Base-by-base conservation (phyloP, 2,329 filamentous ascomycete species). In the Aspergillus sp. region DNA sequence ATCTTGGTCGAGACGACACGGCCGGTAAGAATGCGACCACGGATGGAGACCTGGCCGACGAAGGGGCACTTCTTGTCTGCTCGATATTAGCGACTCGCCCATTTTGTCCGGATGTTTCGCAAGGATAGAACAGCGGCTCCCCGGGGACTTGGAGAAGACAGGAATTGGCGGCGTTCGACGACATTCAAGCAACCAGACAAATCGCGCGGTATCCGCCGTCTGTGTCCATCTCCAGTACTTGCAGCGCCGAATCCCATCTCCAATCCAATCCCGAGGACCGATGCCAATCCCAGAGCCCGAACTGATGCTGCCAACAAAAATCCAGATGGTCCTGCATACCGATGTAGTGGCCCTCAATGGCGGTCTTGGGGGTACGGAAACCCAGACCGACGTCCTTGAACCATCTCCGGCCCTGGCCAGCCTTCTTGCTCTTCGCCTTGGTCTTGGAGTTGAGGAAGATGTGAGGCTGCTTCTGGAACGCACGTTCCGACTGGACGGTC, bases 1-100 rank as follows among this genome's bases (percentile, higher is more conserved):
- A 98, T 98, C 85, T 98, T 98, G 73, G 91, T 98, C 60, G 89
- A 96, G 64, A 96, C 83, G 64, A 98, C 91, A 66, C 86, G 95
- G 64, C 91, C 91, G 67, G 89, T 96, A 55, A 98, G 78, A 79
- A 98, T 98, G 89, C 91, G 89, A 71, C 91, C 91, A 75, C 91
- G 91, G 77, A 98, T 98, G 52, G 91, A 96, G 68, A 98, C 88
- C 68, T 89, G 77, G 68, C 93, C 93, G 58, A 86, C 94, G 82
- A 98, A 98, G 55, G 91, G 91, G 83, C 91, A 98, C 80, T 98
- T 98, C 86, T 98, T 98, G 82, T 98, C 91, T 94, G 60, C 47
- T 40, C 39, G 29, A 39, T 31, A 48, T 58, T 48, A 55, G 55
- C 42, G 39, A 43, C 34, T 17, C 25, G 30, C 36, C 17, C 31